These are phyloP conservation scores for Diphasiastrum complanatum DNA, from an alignment of 83 land plant species.

Conservation along the genomic window DNA sequence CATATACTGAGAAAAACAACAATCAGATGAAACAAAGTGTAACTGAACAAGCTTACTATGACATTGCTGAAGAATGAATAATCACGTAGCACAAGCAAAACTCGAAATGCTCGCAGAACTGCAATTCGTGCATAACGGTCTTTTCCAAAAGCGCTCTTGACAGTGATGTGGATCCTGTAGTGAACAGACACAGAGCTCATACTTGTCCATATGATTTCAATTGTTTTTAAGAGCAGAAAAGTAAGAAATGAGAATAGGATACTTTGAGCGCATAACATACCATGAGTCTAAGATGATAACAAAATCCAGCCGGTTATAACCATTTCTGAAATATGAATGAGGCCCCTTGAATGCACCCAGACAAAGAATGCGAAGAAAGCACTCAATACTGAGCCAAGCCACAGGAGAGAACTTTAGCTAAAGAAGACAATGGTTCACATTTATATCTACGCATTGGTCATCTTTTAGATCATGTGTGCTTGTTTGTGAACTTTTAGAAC, in stretches of 20 bases:
- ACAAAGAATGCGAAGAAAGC: constrained; percentile 1
- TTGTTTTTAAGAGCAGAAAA: not conserved
- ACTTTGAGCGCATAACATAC: constrained; percentile 5
- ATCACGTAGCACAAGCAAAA: constrained; percentile 12
- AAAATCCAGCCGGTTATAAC: constrained; percentile 19
- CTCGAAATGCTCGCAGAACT: constrained; percentile 20
- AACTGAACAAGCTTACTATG: constrained; percentile 3
- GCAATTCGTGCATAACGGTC: constrained; percentile 7
- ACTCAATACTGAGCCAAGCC: constrained; percentile 8
- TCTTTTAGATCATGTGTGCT: not conserved
- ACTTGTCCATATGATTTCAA: too few relatives aligned
- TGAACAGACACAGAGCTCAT: not conserved
- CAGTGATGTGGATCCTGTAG: constrained; percentile 20
- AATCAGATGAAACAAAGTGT: not conserved
- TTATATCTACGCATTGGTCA: not conserved
- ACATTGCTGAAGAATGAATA: constrained; percentile 19
- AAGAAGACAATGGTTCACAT: not conserved
- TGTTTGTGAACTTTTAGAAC: too few relatives aligned
- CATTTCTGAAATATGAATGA: constrained; percentile 8
- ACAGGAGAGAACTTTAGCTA: not conserved
- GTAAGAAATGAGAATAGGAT: not conserved
- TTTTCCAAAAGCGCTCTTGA: not conserved
- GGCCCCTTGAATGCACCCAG: constrained; percentile 17
- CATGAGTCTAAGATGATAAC: constrained; percentile 19
- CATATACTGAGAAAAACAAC: too few relatives aligned